Conservation (phyloP, 345 rosid genomes). For the Cardiospermum halicacabum region DNA sequence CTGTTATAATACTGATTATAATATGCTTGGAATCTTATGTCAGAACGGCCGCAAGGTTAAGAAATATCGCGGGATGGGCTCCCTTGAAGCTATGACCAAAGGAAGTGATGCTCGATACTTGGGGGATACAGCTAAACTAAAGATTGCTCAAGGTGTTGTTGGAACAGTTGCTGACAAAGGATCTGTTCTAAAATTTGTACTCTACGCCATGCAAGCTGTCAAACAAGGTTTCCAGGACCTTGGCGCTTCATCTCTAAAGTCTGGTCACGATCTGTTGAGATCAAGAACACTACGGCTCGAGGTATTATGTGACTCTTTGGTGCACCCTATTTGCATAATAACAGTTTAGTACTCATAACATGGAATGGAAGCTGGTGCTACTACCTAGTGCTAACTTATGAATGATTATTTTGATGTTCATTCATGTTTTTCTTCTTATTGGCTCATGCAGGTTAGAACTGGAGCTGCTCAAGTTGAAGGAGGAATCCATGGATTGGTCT, state of each 20-base stretch:
- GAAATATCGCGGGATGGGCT: slow-evolving; percentile 96
- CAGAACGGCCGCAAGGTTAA: slow-evolving; percentile 64
- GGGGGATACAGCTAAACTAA: slow-evolving; percentile 73
- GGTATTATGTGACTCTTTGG: slow-evolving; percentile 32
- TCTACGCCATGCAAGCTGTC: slow-evolving; percentile 94
- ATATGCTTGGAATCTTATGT: not conserved
- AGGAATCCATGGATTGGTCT: slow-evolving; percentile 72
- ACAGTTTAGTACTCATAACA: not conserved
- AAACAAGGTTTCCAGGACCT: slow-evolving; percentile 98
- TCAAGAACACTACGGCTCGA: slow-evolving; percentile 75
- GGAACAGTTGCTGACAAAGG: slow-evolving; percentile 96
- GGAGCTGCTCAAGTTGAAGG: slow-evolving; percentile 96
- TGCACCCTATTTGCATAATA: not conserved
- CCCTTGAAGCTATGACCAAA: slow-evolving; percentile 95
- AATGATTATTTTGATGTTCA: not conserved
- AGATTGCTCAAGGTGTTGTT: slow-evolving; percentile 99
- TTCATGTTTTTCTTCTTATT: not conserved
- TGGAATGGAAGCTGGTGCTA: not conserved
- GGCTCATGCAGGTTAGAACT: slow-evolving; percentile 54
- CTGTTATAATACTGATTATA: not conserved
- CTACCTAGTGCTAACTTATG: not conserved
- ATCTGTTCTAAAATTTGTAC: slow-evolving; percentile 72
- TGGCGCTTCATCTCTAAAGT: slow-evolving; percentile 71
- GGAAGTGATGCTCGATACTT: slow-evolving; percentile 93
- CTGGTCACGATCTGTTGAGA: slow-evolving; percentile 71